Evolutionary conservation across 202 grass and related monocot species (phyloP).

Genomic region (Zizania palustris): DNA sequence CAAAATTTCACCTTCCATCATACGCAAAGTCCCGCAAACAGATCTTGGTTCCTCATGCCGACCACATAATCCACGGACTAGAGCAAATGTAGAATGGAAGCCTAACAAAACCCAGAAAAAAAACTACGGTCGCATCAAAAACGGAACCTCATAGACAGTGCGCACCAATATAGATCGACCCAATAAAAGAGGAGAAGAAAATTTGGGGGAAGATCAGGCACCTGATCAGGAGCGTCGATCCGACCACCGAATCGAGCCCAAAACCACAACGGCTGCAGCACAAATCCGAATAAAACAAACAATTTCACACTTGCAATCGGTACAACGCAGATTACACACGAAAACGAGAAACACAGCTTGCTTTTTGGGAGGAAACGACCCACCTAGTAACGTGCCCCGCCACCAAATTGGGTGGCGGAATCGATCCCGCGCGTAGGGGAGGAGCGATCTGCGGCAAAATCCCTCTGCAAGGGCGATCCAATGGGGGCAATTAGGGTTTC

Average conservation of each 20-base stretch:
- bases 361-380: no score
- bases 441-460: slow-evolving; percentile 35
- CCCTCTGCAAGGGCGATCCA: slow-evolving; percentile 33
- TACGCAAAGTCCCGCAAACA: slow-evolving; percentile 47
- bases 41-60: slow-evolving; percentile 51
- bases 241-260: slow-evolving; percentile 38
- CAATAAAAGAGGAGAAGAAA: slow-evolving; percentile 15
- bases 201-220: background rate
- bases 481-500: slow-evolving; percentile 51
- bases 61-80: slow-evolving; percentile 46
- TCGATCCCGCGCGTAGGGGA: slow-evolving; percentile 30
- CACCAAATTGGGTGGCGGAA: slow-evolving; percentile 35
- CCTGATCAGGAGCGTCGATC: slow-evolving; percentile 40
- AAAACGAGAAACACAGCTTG: background rate
- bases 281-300: background rate
- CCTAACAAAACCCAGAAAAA: slow-evolving; percentile 26
- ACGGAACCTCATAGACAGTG: slow-evolving; percentile 9
- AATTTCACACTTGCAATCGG: background rate
- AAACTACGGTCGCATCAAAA: slow-evolving; percentile 33
- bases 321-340: background rate
- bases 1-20: slow-evolving; percentile 67
- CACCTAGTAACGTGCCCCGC: slow-evolving; percentile 9
- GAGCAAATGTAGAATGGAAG: slow-evolving; percentile 41
- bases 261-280: background rate
- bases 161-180: slow-evolving; percentile 19